A percentile compares a stretch with the other conserved stretches of the same genome.
phyloP scores from a whole-genome alignment of 306 rosid genomes.

The Rosa multiflora region DNA sequence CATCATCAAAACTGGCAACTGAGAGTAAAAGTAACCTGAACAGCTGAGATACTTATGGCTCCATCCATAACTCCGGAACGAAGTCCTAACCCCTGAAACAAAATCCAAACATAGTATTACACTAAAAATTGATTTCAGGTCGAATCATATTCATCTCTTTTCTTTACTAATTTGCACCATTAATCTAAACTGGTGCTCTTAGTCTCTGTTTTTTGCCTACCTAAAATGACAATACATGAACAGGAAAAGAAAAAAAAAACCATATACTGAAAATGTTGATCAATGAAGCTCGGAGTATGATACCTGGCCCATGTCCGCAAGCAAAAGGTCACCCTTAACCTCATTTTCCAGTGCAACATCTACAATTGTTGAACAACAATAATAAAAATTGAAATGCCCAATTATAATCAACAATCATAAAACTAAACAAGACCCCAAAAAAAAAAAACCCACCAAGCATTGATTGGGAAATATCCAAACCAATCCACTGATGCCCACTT shows the following conservation, averaged over 20 bases:
- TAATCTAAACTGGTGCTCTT: background rate
- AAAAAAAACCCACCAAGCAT: constrained; percentile 67
- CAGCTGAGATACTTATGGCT: constrained; percentile 89
- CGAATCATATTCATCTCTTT: constrained; percentile 2
- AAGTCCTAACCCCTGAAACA: constrained; percentile 85
- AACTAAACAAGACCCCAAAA: background rate
- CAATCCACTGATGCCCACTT: constrained; percentile 89
- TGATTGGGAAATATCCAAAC: constrained; percentile 85
- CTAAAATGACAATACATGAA: background rate
- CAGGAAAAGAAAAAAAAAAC: too few species aligned
- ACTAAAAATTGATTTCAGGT: background rate
- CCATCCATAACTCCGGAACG: constrained; percentile 93
- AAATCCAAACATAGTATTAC: background rate
- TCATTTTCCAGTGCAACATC: constrained; percentile 86
- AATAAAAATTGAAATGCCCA: background rate
- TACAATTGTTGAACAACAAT: constrained; percentile 17
- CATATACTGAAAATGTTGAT: too few species aligned
- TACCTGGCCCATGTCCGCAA: constrained; percentile 98
- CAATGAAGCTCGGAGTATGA: background rate
- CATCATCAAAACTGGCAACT: background rate
- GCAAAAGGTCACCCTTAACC: constrained; percentile 88
- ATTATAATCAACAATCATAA: background rate
- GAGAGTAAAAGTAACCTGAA: constrained; percentile 60
- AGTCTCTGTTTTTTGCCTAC: background rate
- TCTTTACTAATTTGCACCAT: background rate